These are phyloP conservation scores for Xylariales sp. DNA, from an alignment of 2,329 filamentous ascomycete genomes.

Conservation along the genomic window DNA sequence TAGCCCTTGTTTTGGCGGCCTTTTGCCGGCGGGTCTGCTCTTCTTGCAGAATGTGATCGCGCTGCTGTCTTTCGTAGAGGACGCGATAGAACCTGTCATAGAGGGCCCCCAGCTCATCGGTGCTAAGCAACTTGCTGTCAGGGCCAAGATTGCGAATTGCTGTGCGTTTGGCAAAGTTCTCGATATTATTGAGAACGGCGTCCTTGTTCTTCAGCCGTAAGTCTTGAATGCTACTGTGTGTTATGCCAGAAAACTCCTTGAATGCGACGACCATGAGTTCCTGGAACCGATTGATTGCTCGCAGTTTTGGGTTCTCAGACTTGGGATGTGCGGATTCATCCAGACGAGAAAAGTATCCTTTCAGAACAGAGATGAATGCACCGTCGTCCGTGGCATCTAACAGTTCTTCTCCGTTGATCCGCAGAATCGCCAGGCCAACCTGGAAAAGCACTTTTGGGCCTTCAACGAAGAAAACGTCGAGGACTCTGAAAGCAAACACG, in stretches of 20 bases:
- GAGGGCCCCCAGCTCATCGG: conserved; percentile 80
- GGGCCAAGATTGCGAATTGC: conserved; percentile 93
- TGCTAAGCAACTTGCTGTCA: conserved; percentile 84
- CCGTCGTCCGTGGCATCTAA: conserved; percentile 91
- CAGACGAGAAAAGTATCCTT: conserved; percentile 86
- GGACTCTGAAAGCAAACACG: conserved; percentile 91
- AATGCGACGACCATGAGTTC: conserved; percentile 99
- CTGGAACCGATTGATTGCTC: conserved; percentile 92
- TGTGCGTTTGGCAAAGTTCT: conserved; percentile 94
- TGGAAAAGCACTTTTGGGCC: conserved; percentile 97
- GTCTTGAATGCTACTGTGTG: conserved; percentile 86
- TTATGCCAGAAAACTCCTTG: conserved; percentile 95
- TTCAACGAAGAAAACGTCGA: conserved; percentile 98
- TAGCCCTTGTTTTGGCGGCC: conserved; percentile 51
- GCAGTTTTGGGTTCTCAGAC: conserved; percentile 89
- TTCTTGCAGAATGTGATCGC: conserved; percentile 71
- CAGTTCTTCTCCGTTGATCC: conserved; percentile 94
- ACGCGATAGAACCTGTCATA: conserved; percentile 94
- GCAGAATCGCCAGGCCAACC: conserved; percentile 89
- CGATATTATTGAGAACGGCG: conserved; percentile 89
- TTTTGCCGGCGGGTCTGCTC: conserved; percentile 64
- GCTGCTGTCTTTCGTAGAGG: conserved; percentile 85
- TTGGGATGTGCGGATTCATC: conserved; percentile 95
- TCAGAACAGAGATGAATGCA: conserved; percentile 92
- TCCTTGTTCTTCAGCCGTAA: conserved; percentile 90